Evolutionary conservation across 768 basidiomycete species (phyloP), one percentile per base, ranked within the genome.

Genomic region (Mycena indigotica): DNA sequence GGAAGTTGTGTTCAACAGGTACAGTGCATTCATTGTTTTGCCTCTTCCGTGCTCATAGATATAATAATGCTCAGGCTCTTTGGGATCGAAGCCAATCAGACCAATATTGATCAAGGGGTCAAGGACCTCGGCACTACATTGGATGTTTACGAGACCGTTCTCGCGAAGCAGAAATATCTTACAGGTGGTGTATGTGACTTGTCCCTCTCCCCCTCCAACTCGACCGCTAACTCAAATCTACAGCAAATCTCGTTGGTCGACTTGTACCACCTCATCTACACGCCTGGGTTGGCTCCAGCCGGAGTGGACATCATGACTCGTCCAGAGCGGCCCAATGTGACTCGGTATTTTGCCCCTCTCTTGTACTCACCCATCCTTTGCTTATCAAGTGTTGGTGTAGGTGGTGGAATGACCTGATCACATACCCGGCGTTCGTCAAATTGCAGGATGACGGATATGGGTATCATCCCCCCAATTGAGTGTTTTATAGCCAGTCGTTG

Each of bases 181-280:
- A n/a, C n/a, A n/a, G n/a, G n/a, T n/a, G n/a, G n/a, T n/a, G n/a
- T n/a, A n/a, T n/a, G n/a, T n/a, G n/a, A n/a, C n/a, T n/a, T n/a
- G n/a, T 35, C 32, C 10, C 32, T 35, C 17, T 35, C 32, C 17
- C 32, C 32, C 32, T 8, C 8, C 17, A 8, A 35, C 17, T 35
- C 17, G 10, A 35, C 32, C 10, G 8, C 17, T 8, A 8, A 8
- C 10, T 8, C 32, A 17, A 8, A 17, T 17, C 10, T 17, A n/a
- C 32, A 67, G 66, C 49, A 60, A 46, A 38, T 84, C 57, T 83
- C 80, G 2, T 70, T 84, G 1, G 83, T 79, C 4, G 84, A 85
- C 65, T 70, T 85, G 4, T 75, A 74, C 66, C 82, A 84, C 66
- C 63, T 84, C 26, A 73, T 80, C 0, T 77, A 75, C 41, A 62